Base-by-base conservation (phyloP, 768 basidiomycete genomes). In the Lactarius vividus region DNA sequence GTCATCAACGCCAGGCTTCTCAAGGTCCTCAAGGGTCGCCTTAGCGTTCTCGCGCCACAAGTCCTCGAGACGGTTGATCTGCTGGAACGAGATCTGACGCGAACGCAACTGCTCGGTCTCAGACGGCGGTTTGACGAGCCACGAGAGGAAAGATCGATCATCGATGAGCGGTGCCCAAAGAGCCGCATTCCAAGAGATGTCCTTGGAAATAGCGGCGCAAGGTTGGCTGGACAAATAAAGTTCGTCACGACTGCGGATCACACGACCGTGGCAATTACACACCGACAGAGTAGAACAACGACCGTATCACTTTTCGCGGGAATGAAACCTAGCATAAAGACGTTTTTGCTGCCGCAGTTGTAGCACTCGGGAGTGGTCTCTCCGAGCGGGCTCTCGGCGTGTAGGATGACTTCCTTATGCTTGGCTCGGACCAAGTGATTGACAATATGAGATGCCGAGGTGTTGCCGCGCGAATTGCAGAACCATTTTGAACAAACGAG, bases 311-410 rank as follows among this genome's bases (percentile, higher is more conserved):
- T 94, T 80, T 99, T 99, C 23, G 97, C 97, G 3, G 97, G 97
- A 72, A 99, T 99, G 73, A 99, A 99, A 4, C 97, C 97, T 20
- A 99, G 85, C 92, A 98, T 95, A 74, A 99, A 99, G 15, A 98
- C 97, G 73, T 99, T 99, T 79, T 97, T 98, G 81, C 92, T 96
- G 18, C 97, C 97, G 74, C 97, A 99, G 73, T 95, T 96, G 81
- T 99, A 99, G 76, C 97, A 99, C 79, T 99, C 97, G 0, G 97
- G 97, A 0, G 93, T 92, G 1, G 97, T 98, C 78, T 98, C 97
- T 2, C 97, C 97, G 3, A 99, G 82, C 2, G 96, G 94, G 65
- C 91, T 91, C 72, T 98, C 96, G 59, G 92, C 90, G 73, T 99
- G 97, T 35, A 99, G 79, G 67, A 96, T 92, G 68, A 99, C 96